Evolutionary conservation across 148 eudicot species (phyloP).

Genomic region (Suaeda aralocaspica): DNA sequence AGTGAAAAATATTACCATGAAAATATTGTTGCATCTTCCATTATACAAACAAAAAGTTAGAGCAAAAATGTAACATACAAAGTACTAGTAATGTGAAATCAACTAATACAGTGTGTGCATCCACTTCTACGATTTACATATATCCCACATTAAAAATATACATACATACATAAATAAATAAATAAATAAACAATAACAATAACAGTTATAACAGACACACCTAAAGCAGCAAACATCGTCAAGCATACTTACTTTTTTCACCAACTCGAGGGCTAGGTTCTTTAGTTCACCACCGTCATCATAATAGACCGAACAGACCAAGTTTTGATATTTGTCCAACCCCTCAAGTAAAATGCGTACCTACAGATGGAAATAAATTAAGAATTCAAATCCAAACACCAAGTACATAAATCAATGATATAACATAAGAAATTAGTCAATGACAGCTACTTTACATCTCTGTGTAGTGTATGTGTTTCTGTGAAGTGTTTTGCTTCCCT

Average conservation of each 20-base stretch:
- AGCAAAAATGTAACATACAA: background rate
- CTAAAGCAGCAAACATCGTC: background rate
- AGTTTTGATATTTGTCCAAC: constrained; percentile 64
- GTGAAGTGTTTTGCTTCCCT: constrained; percentile 97
- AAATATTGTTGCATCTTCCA: background rate
- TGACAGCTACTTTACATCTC: constrained; percentile 61
- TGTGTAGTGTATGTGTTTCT: constrained; percentile 77
- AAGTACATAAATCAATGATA: background rate
- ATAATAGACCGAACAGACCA: constrained; percentile 82
- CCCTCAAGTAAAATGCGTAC: constrained; percentile 84
- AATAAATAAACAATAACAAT: too few relatives aligned
- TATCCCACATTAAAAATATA: too few relatives aligned
- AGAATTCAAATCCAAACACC: background rate
- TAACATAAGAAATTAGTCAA: constrained; percentile 10
- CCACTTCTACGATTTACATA: background rate
- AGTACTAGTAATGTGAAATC: background rate
- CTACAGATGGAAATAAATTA: constrained; percentile 36
- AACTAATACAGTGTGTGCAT: background rate
- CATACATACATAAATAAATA: too few relatives aligned
- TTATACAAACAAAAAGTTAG: background rate
- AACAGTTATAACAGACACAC: too few relatives aligned
- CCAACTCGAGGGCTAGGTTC: constrained; percentile 79
- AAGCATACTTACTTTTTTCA: constrained; percentile 52
- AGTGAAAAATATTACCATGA: background rate
- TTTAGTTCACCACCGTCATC: constrained; percentile 80